Percentiles rank a stretch among this genome's conserved stretches.
These are phyloP conservation scores for Crithidia sp. DNA, from an alignment of 208 protist species.

Conservation along the genomic window DNA sequence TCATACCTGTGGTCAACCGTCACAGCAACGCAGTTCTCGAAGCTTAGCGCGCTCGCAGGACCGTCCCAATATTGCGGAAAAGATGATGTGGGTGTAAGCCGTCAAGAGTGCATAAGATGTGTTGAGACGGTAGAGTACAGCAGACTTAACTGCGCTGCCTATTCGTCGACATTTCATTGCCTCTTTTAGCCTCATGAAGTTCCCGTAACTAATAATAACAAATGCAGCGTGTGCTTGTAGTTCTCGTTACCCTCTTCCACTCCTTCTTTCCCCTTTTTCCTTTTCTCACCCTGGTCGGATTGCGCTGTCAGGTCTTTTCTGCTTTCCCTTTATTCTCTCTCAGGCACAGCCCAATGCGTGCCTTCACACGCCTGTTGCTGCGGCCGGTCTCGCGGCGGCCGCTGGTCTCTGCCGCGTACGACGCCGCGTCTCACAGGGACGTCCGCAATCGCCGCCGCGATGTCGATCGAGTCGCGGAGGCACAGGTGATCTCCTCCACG, in stretches of 20 bases:
- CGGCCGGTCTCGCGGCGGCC: background rate
- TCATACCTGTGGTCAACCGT: too few species aligned
- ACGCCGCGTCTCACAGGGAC: background rate
- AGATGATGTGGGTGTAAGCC: too few species aligned
- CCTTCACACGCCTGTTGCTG: slow-evolving; percentile 7
- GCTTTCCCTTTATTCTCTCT: background rate
- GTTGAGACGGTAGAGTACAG: too few species aligned
- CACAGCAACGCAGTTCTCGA: too few species aligned
- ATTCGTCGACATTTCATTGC: background rate
- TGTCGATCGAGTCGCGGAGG: background rate
- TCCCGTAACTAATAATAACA: background rate
- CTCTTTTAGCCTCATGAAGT: background rate
- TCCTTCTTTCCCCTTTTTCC: background rate
- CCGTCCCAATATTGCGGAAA: too few species aligned
- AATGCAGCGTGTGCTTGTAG: background rate
- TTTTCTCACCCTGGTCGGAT: too few species aligned
- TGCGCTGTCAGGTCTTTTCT: background rate
- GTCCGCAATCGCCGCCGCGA: background rate
- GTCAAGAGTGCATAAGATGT: too few species aligned
- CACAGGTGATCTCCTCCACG: slow-evolving; percentile 7
- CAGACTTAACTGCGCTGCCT: too few species aligned
- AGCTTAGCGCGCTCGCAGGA: too few species aligned
- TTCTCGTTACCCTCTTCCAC: background rate
- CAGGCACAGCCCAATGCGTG: background rate
- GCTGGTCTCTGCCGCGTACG: background rate